phyloP scores from a whole-genome alignment of 2,329 filamentous ascomycete genomes.

The Trichoderma cornu-damae region DNA sequence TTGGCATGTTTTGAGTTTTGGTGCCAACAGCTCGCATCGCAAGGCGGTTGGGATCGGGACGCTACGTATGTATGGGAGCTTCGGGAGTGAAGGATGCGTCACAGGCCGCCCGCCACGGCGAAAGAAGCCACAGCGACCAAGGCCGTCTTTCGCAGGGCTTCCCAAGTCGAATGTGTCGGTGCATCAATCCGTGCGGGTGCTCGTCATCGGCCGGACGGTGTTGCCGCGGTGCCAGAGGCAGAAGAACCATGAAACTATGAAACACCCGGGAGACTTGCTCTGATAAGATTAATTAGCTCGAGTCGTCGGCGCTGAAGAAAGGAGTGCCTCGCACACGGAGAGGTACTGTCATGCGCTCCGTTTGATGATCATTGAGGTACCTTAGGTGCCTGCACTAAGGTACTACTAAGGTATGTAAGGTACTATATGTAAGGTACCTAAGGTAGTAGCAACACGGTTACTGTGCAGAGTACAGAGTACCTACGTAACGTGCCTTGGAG shows the following conservation, averaged over 20 bases:
- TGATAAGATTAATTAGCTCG: background rate
- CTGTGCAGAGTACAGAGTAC: too few relatives aligned
- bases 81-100: slow-evolving; percentile 1
- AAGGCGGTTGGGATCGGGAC: background rate
- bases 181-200: background rate
- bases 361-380: background rate
- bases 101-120: slow-evolving; percentile 5
- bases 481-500: too few relatives aligned
- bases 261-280: background rate
- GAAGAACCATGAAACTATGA: background rate
- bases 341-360: background rate
- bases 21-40: slow-evolving; percentile 11
- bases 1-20: background rate
- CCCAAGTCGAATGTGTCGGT: slow-evolving; percentile 1
- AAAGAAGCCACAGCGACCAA: background rate
- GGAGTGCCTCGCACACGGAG: background rate
- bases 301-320: background rate
- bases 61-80: slow-evolving; percentile 11
- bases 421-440: too few relatives aligned
- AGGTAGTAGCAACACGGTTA: too few relatives aligned
- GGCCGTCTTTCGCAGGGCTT: background rate
- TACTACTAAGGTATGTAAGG: too few relatives aligned
- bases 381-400: too few relatives aligned
- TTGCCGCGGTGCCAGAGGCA: slow-evolving; percentile 1
- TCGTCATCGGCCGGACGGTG: slow-evolving; percentile 14